Evolutionary conservation across 2,329 filamentous ascomycete species (phyloP).

Genomic region (Metarhizium guizhouense): DNA sequence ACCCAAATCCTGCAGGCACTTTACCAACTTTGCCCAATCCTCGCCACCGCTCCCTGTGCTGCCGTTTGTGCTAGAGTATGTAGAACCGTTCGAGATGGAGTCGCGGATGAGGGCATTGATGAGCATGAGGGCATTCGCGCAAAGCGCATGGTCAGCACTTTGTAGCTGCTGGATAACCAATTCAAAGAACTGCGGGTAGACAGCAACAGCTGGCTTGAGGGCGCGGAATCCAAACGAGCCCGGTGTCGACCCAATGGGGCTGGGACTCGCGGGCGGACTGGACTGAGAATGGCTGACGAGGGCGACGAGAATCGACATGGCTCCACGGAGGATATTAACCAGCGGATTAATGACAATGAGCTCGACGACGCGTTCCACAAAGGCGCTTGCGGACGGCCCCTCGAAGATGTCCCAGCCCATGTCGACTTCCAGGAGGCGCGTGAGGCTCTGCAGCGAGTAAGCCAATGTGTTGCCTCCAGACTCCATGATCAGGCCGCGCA

Average conservation of each 20-base stretch:
- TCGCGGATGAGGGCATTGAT: slow-evolving; percentile 95
- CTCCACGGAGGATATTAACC: slow-evolving; percentile 93
- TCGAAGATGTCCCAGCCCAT: slow-evolving; percentile 94
- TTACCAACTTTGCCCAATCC: slow-evolving; percentile 95
- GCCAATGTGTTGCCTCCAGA: slow-evolving; percentile 90
- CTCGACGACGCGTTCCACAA: slow-evolving; percentile 73
- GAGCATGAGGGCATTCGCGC: slow-evolving; percentile 88
- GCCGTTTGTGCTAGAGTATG: slow-evolving; percentile 24
- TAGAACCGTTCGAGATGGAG: slow-evolving; percentile 66
- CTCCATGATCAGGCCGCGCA: slow-evolving; percentile 75
- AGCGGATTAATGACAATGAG: slow-evolving; percentile 90
- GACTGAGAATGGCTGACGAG: slow-evolving; percentile 80
- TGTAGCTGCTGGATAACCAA: slow-evolving; percentile 86
- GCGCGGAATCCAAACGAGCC: slow-evolving; percentile 80
- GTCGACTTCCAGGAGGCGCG: slow-evolving; percentile 83
- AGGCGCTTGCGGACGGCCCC: slow-evolving; percentile 49
- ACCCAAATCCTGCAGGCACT: slow-evolving; percentile 83
- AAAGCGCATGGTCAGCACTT: slow-evolving; percentile 89
- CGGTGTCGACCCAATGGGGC: slow-evolving; percentile 28
- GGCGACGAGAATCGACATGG: slow-evolving; percentile 92
- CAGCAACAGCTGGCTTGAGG: slow-evolving; percentile 81
- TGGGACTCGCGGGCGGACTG: slow-evolving; percentile 23
- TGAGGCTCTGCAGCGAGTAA: slow-evolving; percentile 86
- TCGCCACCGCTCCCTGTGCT: slow-evolving; percentile 31
- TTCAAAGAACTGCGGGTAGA: slow-evolving; percentile 90